These are phyloP conservation scores for Dactylis glomerata DNA, from an alignment of 176 grass and related monocot genomes.

Conservation along the genomic window DNA sequence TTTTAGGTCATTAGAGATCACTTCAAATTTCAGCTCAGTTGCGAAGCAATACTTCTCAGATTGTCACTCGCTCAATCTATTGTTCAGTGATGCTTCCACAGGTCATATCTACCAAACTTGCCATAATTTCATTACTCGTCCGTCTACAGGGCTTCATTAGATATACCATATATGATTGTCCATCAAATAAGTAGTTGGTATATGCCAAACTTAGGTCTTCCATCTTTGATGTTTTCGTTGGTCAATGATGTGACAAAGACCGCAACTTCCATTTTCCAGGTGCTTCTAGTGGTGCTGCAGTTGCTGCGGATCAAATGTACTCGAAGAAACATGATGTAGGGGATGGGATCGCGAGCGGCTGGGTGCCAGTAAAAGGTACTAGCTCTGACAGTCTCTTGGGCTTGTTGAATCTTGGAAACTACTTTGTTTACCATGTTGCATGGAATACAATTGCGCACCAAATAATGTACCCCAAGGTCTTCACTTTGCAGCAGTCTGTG, in stretches of 20 bases:
- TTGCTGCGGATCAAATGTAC: slow-evolving; percentile 38
- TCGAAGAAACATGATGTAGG: slow-evolving; percentile 39
- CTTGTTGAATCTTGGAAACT: neutral
- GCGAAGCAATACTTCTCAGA: slow-evolving; percentile 94
- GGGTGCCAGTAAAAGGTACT: slow-evolving; percentile 37
- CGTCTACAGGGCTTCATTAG: neutral
- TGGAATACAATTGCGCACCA: neutral
- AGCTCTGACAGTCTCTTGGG: neutral
- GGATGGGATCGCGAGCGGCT: slow-evolving; percentile 26
- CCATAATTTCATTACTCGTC: neutral
- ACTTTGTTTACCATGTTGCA: neutral
- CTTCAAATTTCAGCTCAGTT: slow-evolving; percentile 68
- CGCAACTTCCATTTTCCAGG: slow-evolving; percentile 28
- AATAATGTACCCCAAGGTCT: slow-evolving; percentile 2
- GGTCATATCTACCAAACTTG: slow-evolving; percentile 14
- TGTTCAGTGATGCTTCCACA: slow-evolving; percentile 76
- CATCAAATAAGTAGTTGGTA: slow-evolving; percentile 20
- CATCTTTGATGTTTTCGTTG: slow-evolving; percentile 27
- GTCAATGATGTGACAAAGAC: slow-evolving; percentile 9
- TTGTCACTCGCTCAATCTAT: slow-evolving; percentile 87
- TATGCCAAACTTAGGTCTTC: slow-evolving; percentile 9
- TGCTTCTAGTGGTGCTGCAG: slow-evolving; percentile 26
- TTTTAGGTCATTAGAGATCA: slow-evolving; percentile 68
- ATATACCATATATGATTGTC: slow-evolving; percentile 3
- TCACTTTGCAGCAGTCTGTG: slow-evolving; percentile 17